Conservation (phyloP, 2,329 filamentous ascomycete genomes). For the Pseudocercospora ulei region DNA sequence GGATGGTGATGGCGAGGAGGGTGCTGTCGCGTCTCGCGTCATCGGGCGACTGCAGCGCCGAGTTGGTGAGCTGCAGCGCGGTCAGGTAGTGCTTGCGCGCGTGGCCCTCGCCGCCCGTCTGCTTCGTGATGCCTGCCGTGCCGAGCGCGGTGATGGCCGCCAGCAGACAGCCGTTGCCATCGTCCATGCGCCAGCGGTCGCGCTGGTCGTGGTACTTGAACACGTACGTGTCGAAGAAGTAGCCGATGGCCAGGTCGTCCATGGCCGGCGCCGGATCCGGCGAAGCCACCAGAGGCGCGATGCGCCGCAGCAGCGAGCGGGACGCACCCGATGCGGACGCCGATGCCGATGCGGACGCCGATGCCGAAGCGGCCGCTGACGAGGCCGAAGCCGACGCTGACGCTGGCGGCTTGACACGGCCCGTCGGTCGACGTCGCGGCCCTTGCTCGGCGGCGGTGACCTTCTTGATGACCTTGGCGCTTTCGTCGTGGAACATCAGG, state of each 20-base stretch:
- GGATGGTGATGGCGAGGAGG: slow-evolving; percentile 44
- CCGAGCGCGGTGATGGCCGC: slow-evolving; percentile 14
- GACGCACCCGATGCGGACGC: neutral
- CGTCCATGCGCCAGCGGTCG: slow-evolving; percentile 15
- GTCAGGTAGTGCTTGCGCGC: slow-evolving; percentile 16
- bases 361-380: neutral
- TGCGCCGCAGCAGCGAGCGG: neutral
- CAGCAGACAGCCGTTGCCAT: slow-evolving; percentile 16
- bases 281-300: too few relatives aligned
- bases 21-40: slow-evolving; percentile 15
- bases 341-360: slow-evolving; percentile 3
- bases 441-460: slow-evolving; percentile 13
- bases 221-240: slow-evolving; percentile 18
- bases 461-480: slow-evolving; percentile 14
- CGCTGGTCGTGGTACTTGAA: slow-evolving; percentile 16
- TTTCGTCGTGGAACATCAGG: slow-evolving; percentile 19
- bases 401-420: slow-evolving; percentile 2
- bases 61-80: slow-evolving; percentile 15
- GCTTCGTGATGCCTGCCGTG: slow-evolving; percentile 12
- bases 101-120: slow-evolving; percentile 11
- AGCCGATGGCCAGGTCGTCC: slow-evolving; percentile 13
- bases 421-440: slow-evolving; percentile 11
- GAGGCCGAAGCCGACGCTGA: slow-evolving; percentile 4
- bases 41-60: slow-evolving; percentile 11
- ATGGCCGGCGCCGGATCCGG: slow-evolving; percentile 7